phyloP scores from a whole-genome alignment of 2,329 filamentous ascomycete genomes.

The Aspergillus sp. region DNA sequence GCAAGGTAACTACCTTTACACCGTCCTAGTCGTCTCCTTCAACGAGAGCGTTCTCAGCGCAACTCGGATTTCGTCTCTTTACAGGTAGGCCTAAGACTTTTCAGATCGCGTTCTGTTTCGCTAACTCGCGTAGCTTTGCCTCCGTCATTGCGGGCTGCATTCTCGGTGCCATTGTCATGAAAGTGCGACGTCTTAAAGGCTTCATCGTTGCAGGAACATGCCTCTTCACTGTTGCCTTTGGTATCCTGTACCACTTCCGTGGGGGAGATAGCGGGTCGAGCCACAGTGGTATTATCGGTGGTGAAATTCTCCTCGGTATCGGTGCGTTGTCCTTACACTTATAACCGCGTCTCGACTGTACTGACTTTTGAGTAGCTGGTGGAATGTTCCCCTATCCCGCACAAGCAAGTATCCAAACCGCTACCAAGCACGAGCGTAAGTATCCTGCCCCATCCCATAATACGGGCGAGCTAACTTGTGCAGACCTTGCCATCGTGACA shows the following conservation, averaged over 20 bases:
- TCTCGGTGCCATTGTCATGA: constrained; percentile 58
- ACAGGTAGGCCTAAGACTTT: constrained; percentile 37
- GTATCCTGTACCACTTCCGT: constrained; percentile 64
- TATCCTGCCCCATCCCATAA: background rate
- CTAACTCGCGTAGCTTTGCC: constrained; percentile 37
- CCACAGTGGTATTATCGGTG: constrained; percentile 61
- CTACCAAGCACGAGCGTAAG: constrained; percentile 50
- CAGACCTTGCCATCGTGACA: constrained; percentile 64
- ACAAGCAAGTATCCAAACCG: constrained; percentile 53
- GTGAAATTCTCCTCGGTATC: constrained; percentile 62
- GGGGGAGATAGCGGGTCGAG: constrained; percentile 47
- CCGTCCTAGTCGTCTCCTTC: constrained; percentile 62
- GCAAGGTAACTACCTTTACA: constrained; percentile 65
- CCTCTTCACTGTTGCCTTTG: constrained; percentile 65
- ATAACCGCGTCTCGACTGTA: too few species aligned
- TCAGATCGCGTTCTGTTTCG: background rate
- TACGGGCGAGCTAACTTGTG: background rate
- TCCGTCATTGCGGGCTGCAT: constrained; percentile 60
- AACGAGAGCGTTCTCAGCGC: constrained; percentile 58
- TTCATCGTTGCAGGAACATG: constrained; percentile 62
- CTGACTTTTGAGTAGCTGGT: constrained; percentile 40
- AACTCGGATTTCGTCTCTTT: constrained; percentile 61
- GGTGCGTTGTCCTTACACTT: constrained; percentile 28
- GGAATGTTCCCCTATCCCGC: constrained; percentile 60
- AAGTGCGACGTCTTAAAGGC: constrained; percentile 60